phyloP scores from a whole-genome alignment of 1,284 basidiomycete species.

The Pyrrhoderma lamaoense region DNA sequence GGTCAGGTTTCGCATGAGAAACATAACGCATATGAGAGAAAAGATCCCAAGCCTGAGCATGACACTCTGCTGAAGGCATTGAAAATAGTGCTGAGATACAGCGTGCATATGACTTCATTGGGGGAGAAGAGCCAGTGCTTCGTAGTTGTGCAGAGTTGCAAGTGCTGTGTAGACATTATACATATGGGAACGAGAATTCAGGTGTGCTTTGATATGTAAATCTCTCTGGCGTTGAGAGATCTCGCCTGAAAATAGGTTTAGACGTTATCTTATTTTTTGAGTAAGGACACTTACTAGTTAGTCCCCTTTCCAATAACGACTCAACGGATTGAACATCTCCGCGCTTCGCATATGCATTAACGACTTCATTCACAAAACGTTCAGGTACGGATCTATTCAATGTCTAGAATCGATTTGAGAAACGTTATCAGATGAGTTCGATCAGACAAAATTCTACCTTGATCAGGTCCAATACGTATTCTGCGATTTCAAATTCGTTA shows the following conservation, averaged over 20 bases:
- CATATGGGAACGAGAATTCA: slow-evolving; percentile 35
- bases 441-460: slow-evolving; percentile 33
- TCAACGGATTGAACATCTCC: slow-evolving; percentile 45
- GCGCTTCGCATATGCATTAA: slow-evolving; percentile 41
- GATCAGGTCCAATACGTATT: slow-evolving; percentile 36
- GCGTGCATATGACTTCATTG: slow-evolving; percentile 59
- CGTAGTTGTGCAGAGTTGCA: slow-evolving; percentile 57
- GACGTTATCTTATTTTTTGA: not conserved
- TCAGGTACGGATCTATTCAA: slow-evolving; percentile 34
- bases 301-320: slow-evolving; percentile 34
- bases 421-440: not conserved
- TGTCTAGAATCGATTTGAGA: slow-evolving; percentile 25
- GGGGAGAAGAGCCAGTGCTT: slow-evolving; percentile 49
- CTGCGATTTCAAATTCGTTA: slow-evolving; percentile 30
- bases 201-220: slow-evolving; percentile 57
- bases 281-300: slow-evolving; percentile 32
- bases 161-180: slow-evolving; percentile 51
- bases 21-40: slow-evolving; percentile 95
- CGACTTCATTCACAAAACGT: slow-evolving; percentile 36
- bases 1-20: slow-evolving; percentile 78
- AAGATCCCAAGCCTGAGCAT: slow-evolving; percentile 85
- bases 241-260: slow-evolving; percentile 26
- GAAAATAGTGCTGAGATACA: slow-evolving; percentile 55
- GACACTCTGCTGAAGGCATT: slow-evolving; percentile 39
- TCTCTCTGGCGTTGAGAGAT: slow-evolving; percentile 56